phyloP scores from a whole-genome alignment of 306 rosid genomes.

The Acacia acuminata region DNA sequence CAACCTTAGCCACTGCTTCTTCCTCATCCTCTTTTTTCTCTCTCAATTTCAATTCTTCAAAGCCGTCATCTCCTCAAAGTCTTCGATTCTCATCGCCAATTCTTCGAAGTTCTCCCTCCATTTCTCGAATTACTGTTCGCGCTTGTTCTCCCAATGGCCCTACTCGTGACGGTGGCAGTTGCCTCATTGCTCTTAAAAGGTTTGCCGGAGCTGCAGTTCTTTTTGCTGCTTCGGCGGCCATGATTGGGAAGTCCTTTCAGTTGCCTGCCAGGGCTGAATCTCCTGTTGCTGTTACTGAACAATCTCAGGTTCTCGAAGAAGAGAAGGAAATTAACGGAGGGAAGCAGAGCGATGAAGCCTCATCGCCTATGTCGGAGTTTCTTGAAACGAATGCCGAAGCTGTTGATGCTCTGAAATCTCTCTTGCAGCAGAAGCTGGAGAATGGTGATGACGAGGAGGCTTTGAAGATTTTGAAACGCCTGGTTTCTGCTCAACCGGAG shows the following conservation, averaged over 20 bases:
- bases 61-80: constrained; percentile 17
- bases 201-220: constrained; percentile 65
- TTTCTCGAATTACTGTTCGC: constrained; percentile 38
- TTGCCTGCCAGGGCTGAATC: constrained; percentile 70
- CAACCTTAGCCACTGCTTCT: constrained; percentile 40
- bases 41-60: constrained; percentile 26
- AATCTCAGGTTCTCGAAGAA: constrained; percentile 28
- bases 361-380: constrained; percentile 59
- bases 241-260: constrained; percentile 44
- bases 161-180: background rate
- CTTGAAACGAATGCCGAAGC: constrained; percentile 66
- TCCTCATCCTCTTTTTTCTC: constrained; percentile 24
- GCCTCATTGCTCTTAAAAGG: constrained; percentile 43
- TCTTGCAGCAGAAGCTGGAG: constrained; percentile 81
- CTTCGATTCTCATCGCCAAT: constrained; percentile 28
- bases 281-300: constrained; percentile 39
- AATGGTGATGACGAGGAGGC: constrained; percentile 78
- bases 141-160: constrained; percentile 36
- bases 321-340: constrained; percentile 4
- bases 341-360: constrained; percentile 14
- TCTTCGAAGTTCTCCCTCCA: constrained; percentile 3
- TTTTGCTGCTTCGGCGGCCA: constrained; percentile 49
- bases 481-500: constrained; percentile 63
- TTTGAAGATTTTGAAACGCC: constrained; percentile 49
- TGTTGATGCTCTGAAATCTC: constrained; percentile 62